A percentile compares a stretch with the other conserved stretches of the same genome.
phyloP scores from a whole-genome alignment of 1,284 basidiomycete species.

The Melampsora larici-populina region DNA sequence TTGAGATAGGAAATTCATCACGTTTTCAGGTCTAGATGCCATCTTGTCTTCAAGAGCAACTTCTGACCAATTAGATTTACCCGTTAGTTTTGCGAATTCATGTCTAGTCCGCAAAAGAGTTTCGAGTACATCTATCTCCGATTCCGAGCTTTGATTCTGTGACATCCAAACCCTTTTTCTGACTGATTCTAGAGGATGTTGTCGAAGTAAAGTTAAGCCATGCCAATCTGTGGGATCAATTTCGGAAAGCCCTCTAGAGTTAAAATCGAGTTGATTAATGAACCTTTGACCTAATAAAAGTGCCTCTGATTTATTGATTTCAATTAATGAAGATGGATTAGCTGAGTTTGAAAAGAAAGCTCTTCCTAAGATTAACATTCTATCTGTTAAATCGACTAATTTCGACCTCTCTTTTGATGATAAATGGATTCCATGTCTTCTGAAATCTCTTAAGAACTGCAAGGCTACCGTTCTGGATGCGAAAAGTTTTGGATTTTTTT shows the following conservation, averaged over 20 bases:
- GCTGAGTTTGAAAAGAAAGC: slow-evolving; percentile 4
- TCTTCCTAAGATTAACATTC: slow-evolving; percentile 5
- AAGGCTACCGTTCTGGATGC: slow-evolving; percentile 18
- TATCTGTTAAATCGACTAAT: slow-evolving; percentile 21
- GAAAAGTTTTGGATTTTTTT: slow-evolving; percentile 17
- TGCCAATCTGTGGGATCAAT: slow-evolving; percentile 12
- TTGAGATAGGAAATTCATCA: slow-evolving; percentile 39
- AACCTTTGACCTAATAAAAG: not conserved
- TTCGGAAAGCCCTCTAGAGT: not conserved
- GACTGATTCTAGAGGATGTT: slow-evolving; percentile 43
- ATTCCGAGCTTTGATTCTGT: slow-evolving; percentile 50
- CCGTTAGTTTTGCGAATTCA: slow-evolving; percentile 74
- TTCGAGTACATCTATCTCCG: slow-evolving; percentile 71
- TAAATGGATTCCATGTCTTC: slow-evolving; percentile 31
- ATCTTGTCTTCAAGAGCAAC: slow-evolving; percentile 87
- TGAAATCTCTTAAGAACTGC: slow-evolving; percentile 29
- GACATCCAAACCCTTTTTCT: slow-evolving; percentile 43
- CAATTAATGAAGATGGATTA: not conserved
- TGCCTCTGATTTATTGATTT: not conserved
- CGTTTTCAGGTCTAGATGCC: slow-evolving; percentile 69
- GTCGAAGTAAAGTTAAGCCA: slow-evolving; percentile 37
- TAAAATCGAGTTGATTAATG: not conserved
- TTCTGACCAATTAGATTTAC: slow-evolving; percentile 74
- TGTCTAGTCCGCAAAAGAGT: slow-evolving; percentile 70
- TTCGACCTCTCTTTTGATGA: not conserved